Base-by-base conservation (phyloP, 73 alveolate genomes). In the Paramecium primaurelia region DNA sequence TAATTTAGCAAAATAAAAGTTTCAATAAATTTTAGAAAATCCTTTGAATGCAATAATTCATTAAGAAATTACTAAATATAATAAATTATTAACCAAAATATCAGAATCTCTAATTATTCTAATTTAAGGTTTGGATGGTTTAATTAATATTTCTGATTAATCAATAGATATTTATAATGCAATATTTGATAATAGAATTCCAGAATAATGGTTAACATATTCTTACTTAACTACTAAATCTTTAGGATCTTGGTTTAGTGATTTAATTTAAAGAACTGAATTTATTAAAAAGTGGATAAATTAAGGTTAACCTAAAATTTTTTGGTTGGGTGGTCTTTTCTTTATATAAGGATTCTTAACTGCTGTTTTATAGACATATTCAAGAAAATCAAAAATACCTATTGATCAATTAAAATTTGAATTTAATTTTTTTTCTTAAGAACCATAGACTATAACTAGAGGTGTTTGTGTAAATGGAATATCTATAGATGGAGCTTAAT, bases 261-360 rank as follows among this genome's bases (percentile, higher is more conserved):
- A 96, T 92, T 93, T 96, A 83, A 77, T 93, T 20, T 85, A 95
- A 28, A 95, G 99, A 93, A 51, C 96, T 44, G 71, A 95, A 40
- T 96, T 93, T 71, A 94, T 96, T 86, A 42, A 95, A 71, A 94
- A 84, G n/a, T 96, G 99, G 99, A 94, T 96, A 30, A 94, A 93
- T 42, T 88, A 95, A 8, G 99, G 99, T 6, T 83, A 96, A 7
- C 99, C 99, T 22, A 92, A 71, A 54, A 83, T 93, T 59, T 96
- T 96, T 71, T 96, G 99, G 98, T 87, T 96, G 44, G 93, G 97
- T 6, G 98, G 98, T 1, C 93, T 96, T 87, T 96, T 95, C 77
- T 96, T 93, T 93, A 96, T 98, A 6, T 95, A 95, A 85, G 87
- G 97, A 38, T 96, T 95, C 89, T 80, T 96, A 88, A 96, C 99